Evolutionary conservation across 2,329 filamentous ascomycete genomes (phyloP), one percentile per base, ranked within the genome.

Genomic region (Incumbomyces lentus): DNA sequence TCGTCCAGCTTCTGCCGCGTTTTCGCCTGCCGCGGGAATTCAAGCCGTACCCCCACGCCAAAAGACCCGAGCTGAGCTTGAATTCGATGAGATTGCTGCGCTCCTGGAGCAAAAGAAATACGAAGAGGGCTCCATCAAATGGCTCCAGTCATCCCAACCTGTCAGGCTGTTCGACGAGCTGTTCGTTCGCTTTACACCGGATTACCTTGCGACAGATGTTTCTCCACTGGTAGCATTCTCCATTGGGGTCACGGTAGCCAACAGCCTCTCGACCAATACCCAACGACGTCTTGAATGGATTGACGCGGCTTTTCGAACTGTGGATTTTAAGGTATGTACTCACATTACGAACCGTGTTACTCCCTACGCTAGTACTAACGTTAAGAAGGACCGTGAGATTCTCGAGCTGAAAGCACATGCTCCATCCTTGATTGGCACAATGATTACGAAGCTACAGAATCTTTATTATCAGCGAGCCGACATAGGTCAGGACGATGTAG

Each of bases 131-230:
- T 68, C 68, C 3, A 60, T 72, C 34, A 69, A 64, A 68, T 82
- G 79, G 79, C 67, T 82, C 40, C 77, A 80, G 65, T 82, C 78
- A 5, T 60, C 64, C 29, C 72, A 74, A 46, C 75, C 79, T 53
- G 67, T 69, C 13, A 71, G 75, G 38, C 65, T 82, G n/a, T 82
- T 81, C 58, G 76, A 81, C 59, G 68, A 71, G 22, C 67, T 81
- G 43, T 81, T 82, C 57, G 68, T 76, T 17, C 71, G 69, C 46
- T 68, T 74, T 55, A 73, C 75, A 49, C 77, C 78, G 1, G 61
- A 64, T 7, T 82, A 78, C 59, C 64, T 82, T 18, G 46, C 53
- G 10, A 64, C 64, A 14, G 65, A 68, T 33, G 68, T 81, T 14
- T 71, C 75, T 26, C 72, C 76, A 1, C 69, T 82, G 34, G 70